A percentile compares a stretch with the other conserved stretches of the same genome.
Evolutionary conservation across 768 basidiomycete species (phyloP).

Genomic region (Polyporus arcularius): DNA sequence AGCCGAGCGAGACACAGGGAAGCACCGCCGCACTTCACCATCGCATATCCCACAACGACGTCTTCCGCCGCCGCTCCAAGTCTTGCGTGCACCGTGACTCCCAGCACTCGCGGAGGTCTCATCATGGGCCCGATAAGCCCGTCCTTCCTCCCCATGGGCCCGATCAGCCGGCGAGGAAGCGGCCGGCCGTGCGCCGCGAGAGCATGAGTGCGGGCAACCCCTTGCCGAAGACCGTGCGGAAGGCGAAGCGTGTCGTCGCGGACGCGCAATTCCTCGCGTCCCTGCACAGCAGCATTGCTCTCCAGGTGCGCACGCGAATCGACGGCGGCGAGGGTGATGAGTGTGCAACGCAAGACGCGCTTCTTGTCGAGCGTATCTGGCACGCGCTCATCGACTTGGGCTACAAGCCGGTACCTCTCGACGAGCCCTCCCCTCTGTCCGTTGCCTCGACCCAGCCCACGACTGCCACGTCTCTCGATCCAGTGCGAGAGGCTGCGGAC

Average conservation of each 20-base stretch:
- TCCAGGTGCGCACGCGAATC: slow-evolving; percentile 19
- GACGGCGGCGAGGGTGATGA: slow-evolving; percentile 8
- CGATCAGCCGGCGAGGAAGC: not conserved
- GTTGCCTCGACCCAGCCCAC: not conserved
- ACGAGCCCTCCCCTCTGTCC: not conserved
- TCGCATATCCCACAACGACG: slow-evolving; percentile 18
- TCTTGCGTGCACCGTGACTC: slow-evolving; percentile 29
- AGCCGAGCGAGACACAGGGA: not conserved
- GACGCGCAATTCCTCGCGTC: slow-evolving; percentile 40
- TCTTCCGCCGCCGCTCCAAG: slow-evolving; percentile 35
- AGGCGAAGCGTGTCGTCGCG: slow-evolving; percentile 21
- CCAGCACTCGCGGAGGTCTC: slow-evolving; percentile 1
- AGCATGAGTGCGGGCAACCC: slow-evolving; percentile 21
- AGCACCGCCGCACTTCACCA: not conserved
- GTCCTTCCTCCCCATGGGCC: not conserved
- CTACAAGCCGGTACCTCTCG: slow-evolving; percentile 23
- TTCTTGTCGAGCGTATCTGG: slow-evolving; percentile 36
- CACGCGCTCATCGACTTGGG: slow-evolving; percentile 35
- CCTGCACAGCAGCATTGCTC: slow-evolving; percentile 37
- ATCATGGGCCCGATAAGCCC: not conserved
- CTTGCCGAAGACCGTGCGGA: slow-evolving; percentile 34
- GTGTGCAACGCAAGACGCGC: slow-evolving; percentile 33
- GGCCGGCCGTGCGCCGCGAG: slow-evolving; percentile 8
- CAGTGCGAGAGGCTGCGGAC: slow-evolving; percentile 10
- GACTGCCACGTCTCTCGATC: not conserved